Evolutionary conservation across 805 yeast genomes (phyloP).

Genomic region (Tetrapisispora namnaoensis): DNA sequence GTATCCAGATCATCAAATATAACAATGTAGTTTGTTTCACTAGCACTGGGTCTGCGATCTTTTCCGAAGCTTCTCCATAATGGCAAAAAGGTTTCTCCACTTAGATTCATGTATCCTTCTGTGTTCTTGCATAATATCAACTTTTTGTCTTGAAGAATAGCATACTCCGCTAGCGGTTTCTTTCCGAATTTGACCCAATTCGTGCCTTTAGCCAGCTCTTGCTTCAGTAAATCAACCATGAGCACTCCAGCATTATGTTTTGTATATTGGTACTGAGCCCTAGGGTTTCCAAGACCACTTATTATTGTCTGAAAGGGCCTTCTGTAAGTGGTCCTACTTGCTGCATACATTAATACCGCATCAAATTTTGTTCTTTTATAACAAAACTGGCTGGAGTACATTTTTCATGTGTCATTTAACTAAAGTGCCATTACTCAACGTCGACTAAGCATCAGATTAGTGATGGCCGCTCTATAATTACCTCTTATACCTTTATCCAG

Average conservation of each 20-base stretch:
- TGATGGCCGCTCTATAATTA: too few relatives aligned
- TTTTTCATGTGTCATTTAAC: too few relatives aligned
- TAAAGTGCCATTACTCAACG: too few relatives aligned
- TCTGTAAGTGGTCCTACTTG: background rate
- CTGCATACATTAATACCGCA: background rate
- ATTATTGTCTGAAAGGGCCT: slow-evolving; percentile 13
- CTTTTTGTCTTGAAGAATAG: slow-evolving; percentile 7
- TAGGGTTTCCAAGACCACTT: slow-evolving; percentile 63
- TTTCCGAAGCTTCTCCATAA: slow-evolving; percentile 33
- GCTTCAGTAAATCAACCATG: slow-evolving; percentile 33
- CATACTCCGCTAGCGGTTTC: background rate
- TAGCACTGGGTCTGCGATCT: slow-evolving; percentile 11
- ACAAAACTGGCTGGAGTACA: background rate
- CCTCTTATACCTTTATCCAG: too few relatives aligned
- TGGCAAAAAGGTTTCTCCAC: slow-evolving; percentile 48
- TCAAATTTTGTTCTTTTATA: background rate
- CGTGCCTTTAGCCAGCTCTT: slow-evolving; percentile 10
- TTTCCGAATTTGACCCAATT: background rate
- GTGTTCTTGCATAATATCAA: slow-evolving; percentile 42
- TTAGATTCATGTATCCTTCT: slow-evolving; percentile 54
- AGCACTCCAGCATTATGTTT: slow-evolving; percentile 75
- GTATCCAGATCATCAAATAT: slow-evolving; percentile 73
- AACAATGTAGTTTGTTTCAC: slow-evolving; percentile 34
- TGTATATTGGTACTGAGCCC: slow-evolving; percentile 46
- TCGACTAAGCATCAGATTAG: too few relatives aligned